phyloP scores from a whole-genome alignment of 768 basidiomycete genomes.

The Collybia mongolica region DNA sequence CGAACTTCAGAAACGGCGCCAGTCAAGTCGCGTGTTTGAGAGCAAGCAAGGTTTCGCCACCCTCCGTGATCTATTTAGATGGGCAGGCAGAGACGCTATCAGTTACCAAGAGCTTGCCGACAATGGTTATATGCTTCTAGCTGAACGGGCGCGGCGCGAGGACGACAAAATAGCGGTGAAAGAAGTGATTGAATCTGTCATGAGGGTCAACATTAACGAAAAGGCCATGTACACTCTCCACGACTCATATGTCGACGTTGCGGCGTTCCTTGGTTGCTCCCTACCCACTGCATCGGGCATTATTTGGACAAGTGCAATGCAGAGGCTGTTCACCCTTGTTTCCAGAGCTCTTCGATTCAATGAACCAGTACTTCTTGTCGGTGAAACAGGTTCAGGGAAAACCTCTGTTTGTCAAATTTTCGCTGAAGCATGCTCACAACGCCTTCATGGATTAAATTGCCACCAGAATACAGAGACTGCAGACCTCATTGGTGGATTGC shows the following conservation, averaged over 20 bases:
- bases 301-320: conserved; percentile 94
- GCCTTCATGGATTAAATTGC: conserved; percentile 80
- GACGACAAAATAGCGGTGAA: conserved; percentile 91
- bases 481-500: conserved; percentile 90
- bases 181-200: conserved; percentile 85
- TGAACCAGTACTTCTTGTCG: conserved; percentile 93
- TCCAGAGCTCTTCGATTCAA: conserved; percentile 85
- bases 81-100: conserved; percentile 89
- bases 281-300: conserved; percentile 50
- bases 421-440: conserved; percentile 61
- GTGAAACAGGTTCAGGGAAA: conserved; percentile 97
- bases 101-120: conserved; percentile 92
- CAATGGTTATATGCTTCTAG: conserved; percentile 96
- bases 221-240: conserved; percentile 61
- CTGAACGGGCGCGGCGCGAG: conserved; percentile 79
- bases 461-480: conserved; percentile 99
- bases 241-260: conserved; percentile 36
- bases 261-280: conserved; percentile 53
- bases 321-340: conserved; percentile 81
- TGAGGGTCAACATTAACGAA: conserved; percentile 86
- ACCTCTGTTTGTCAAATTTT: conserved; percentile 94
- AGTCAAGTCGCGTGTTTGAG: conserved; percentile 91
- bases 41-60: conserved; percentile 98
- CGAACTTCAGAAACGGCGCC: conserved; percentile 90
- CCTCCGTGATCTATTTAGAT: conserved; percentile 93